These are phyloP conservation scores for Daldinia bambusicola DNA, from an alignment of 495 filamentous ascomycete species.

Conservation along the genomic window DNA sequence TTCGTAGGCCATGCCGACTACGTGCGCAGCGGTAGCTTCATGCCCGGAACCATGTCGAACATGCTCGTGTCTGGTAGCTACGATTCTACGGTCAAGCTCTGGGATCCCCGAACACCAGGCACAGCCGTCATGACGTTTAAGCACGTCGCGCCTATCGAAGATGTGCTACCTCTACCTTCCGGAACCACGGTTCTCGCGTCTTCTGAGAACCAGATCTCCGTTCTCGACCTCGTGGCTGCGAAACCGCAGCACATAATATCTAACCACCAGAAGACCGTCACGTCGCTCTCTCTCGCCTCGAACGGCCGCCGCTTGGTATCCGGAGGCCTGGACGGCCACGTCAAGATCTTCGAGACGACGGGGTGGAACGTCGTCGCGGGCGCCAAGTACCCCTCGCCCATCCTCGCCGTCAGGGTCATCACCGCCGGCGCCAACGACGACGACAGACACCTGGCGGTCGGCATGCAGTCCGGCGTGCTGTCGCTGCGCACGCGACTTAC, in stretches of 20 bases:
- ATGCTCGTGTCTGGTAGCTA: slow-evolving; percentile 89
- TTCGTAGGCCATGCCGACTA: slow-evolving; percentile 95
- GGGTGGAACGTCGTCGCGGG: slow-evolving; percentile 93
- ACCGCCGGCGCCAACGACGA: slow-evolving; percentile 72
- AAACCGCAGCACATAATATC: slow-evolving; percentile 85
- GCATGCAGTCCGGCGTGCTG: slow-evolving; percentile 90
- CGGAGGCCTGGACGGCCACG: slow-evolving; percentile 90
- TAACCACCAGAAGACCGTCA: slow-evolving; percentile 98
- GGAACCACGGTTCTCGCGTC: slow-evolving; percentile 88
- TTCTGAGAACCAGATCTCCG: slow-evolving; percentile 85
- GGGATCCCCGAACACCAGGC: slow-evolving; percentile 82
- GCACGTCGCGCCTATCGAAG: slow-evolving; percentile 86
- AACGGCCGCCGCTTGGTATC: slow-evolving; percentile 81
- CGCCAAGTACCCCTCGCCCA: slow-evolving; percentile 89
- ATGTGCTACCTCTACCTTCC: slow-evolving; percentile 82
- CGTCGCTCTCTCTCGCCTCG: slow-evolving; percentile 78
- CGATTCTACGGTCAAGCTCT: slow-evolving; percentile 90
- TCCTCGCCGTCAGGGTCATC: slow-evolving; percentile 83
- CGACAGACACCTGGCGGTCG: slow-evolving; percentile 88
- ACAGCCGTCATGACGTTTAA: slow-evolving; percentile 87
- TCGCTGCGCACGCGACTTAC: slow-evolving; percentile 87
- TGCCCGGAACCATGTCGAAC: slow-evolving; percentile 79
- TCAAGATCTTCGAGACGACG: slow-evolving; percentile 94
- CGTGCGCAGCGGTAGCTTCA: slow-evolving; percentile 84
- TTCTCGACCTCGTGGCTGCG: slow-evolving; percentile 94